phyloP scores from a whole-genome alignment of 176 grass and related monocot species.

The Bonia amplexicaulis region DNA sequence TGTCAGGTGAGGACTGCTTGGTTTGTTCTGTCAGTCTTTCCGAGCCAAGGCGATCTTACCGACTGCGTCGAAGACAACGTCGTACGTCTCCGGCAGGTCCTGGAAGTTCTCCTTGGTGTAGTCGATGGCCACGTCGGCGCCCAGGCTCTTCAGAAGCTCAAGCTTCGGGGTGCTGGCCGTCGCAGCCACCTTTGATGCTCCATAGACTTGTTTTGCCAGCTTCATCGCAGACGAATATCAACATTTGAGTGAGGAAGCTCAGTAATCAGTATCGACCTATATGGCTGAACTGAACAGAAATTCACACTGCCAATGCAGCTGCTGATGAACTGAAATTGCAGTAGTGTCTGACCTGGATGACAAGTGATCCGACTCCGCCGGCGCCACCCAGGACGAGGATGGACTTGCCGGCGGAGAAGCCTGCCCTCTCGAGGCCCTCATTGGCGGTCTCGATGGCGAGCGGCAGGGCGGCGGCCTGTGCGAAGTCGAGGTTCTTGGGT shows the following conservation, averaged over 20 bases:
- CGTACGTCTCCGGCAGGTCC: slow-evolving; percentile 68
- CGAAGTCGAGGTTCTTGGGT: slow-evolving; percentile 70
- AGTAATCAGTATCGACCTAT: neutral
- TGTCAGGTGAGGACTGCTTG: neutral
- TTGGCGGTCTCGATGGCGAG: slow-evolving; percentile 73
- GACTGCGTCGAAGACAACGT: slow-evolving; percentile 77
- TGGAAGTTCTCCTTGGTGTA: slow-evolving; percentile 84
- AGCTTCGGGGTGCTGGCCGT: slow-evolving; percentile 73
- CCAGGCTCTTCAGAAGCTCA: slow-evolving; percentile 71
- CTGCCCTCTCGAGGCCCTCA: slow-evolving; percentile 56
- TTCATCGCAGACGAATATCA: slow-evolving; percentile 8
- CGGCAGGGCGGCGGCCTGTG: slow-evolving; percentile 57
- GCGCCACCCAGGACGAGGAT: slow-evolving; percentile 83
- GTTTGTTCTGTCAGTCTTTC: neutral
- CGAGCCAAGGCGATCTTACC: slow-evolving; percentile 20
- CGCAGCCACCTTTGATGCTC: slow-evolving; percentile 63
- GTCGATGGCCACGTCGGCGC: slow-evolving; percentile 76
- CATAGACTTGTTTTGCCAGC: slow-evolving; percentile 74
- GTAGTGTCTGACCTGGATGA: slow-evolving; percentile 57
- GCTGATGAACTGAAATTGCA: neutral
- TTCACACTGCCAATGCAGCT: neutral
- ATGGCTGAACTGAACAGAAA: neutral
- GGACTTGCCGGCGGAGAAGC: slow-evolving; percentile 60
- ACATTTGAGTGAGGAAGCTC: neutral
- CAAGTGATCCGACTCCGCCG: slow-evolving; percentile 77